Conservation (phyloP, 1,284 basidiomycete species). For the Termitomyces sp. region DNA sequence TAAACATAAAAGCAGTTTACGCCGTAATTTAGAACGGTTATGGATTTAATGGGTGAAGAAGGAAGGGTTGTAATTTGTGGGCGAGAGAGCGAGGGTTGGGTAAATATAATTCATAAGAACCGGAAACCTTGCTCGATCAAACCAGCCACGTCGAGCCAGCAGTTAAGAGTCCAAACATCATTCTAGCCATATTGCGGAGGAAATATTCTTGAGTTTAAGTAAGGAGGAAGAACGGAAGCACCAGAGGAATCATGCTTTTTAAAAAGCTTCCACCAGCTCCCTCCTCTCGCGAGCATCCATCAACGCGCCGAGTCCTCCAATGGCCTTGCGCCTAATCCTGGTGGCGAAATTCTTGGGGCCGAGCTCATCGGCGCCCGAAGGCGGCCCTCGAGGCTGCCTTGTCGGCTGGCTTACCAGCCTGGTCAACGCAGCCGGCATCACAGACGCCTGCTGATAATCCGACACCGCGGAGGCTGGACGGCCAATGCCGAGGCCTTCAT, state of each 20-base stretch:
- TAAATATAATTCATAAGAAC: conserved; percentile 13
- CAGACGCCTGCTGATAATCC: conserved; percentile 25
- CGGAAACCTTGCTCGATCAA: conserved; percentile 15
- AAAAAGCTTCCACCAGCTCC: conserved; percentile 61
- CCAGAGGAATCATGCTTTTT: conserved; percentile 21
- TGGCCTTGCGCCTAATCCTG: conserved; percentile 73
- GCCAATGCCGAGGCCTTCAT: conserved; percentile 76
- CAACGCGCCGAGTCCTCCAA: conserved; percentile 68
- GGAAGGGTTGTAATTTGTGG: conserved; percentile 6
- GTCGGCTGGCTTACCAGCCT: conserved; percentile 64
- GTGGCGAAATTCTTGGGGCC: conserved; percentile 87
- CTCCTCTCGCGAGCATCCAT: conserved; percentile 72
- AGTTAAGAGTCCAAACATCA: conserved; percentile 11
- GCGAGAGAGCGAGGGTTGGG: conserved; percentile 12
- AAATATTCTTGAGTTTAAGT: not conserved
- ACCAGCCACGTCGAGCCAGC: conserved; percentile 17
- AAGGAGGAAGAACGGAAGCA: conserved; percentile 10
- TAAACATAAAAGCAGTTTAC: conserved; percentile 16
- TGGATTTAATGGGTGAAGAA: conserved; percentile 10
- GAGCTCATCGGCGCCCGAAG: conserved; percentile 80
- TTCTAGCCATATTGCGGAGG: conserved; percentile 9
- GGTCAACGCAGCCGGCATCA: conserved; percentile 32
- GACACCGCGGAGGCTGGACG: conserved; percentile 45
- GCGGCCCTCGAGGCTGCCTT: conserved; percentile 83
- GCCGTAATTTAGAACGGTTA: conserved; percentile 13